Conservation (phyloP, 129 eudicot species). For the Pseudognaphalium luteoalbum region DNA sequence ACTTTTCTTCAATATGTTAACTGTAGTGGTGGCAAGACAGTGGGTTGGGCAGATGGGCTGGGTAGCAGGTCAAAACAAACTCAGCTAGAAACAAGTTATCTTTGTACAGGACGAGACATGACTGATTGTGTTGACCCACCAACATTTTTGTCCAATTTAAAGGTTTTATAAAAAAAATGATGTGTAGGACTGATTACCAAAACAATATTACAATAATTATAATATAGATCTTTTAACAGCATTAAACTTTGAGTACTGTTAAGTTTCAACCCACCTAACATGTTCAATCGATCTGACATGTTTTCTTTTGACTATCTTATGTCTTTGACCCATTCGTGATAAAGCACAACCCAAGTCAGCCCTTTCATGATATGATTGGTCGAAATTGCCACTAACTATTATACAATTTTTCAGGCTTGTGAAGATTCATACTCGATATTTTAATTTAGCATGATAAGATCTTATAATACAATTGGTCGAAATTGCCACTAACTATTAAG, state of each 20-base stretch:
- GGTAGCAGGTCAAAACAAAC: slow-evolving; percentile 1
- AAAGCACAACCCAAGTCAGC: background rate
- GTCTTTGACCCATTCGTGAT: background rate
- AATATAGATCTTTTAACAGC: background rate
- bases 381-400: background rate
- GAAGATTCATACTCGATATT: background rate
- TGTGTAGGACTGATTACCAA: background rate
- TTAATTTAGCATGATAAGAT: background rate
- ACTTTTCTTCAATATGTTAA: background rate
- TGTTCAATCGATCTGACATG: background rate
- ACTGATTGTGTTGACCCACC: slow-evolving; percentile 1
- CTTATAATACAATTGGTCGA: too few species aligned
- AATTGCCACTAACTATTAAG: too few species aligned
- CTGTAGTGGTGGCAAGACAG: background rate
- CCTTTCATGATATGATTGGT: background rate
- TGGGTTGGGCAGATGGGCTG: background rate
- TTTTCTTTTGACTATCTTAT: background rate
- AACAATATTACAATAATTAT: background rate
- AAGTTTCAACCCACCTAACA: background rate
- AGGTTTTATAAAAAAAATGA: background rate
- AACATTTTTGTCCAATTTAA: background rate
- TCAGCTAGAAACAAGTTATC: background rate
- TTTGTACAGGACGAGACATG: background rate
- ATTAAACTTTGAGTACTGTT: background rate
- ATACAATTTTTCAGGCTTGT: background rate